These are phyloP conservation scores for Citrus sinensis DNA, from an alignment of 345 rosid genomes.

Conservation along the genomic window DVS_A1.0 CM039165.1:33348501-33349000, in stretches of 20 bases:
- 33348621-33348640: not conserved
- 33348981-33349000: not conserved
- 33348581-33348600: not conserved
- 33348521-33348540: not conserved
- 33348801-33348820: not conserved
- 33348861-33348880: not conserved
- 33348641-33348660: constrained; percentile 80
- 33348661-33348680: constrained; percentile 72
- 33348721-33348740: not conserved
- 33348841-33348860: not conserved
- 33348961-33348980: not conserved
- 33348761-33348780: not conserved
- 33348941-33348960: not conserved
- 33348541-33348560: not conserved
- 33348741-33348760: not conserved
- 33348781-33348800: not conserved
- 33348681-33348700: constrained; percentile 86
- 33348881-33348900: not conserved
- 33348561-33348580: not conserved
- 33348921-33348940: not conserved
- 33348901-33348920: not conserved
- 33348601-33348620: not conserved
- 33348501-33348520: not conserved
- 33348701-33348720: constrained; percentile 44
- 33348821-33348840: not conserved